Evolutionary conservation across 129 eudicot species (phyloP), one percentile per base, ranked within the genome.

Genomic region (Cynara cardunculus): DNA sequence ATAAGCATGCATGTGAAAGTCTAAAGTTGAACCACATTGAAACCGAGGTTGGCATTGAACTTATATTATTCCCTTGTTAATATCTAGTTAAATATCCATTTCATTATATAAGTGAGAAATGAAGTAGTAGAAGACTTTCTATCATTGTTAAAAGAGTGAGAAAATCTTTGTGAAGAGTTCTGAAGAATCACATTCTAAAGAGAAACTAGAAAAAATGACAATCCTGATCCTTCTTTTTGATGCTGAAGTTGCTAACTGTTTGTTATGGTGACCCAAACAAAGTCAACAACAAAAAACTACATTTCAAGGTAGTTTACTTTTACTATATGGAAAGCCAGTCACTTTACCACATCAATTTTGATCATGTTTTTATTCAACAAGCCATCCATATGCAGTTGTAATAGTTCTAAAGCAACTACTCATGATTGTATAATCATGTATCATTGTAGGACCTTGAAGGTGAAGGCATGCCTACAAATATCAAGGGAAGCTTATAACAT

Each of bases 181-280:
- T n/a, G 86, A 78, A 44, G 82, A 82, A 67, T 59, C 71, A 27
- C 76, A 80, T 66, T 25, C 41, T 26, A 83, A 84, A 22, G 83
- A 84, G 26, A 30, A 78, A n/a, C n/a, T n/a, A 1, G 90, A 81
- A 32, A n/a, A n/a, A n/a, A n/a, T n/a, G 88, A 82, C 7, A 81
- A 32, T 1, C 68, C 69, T 9, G 46, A 75, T 18, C 78, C 73
- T 18, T 6, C 27, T n/a, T n/a, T n/a, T n/a, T 31, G n/a, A 74
- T 0, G 90, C 25, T 27, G 90, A 80, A 16, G 13, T 25, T 89
- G 19, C 26, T 80, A 26, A 82, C 84, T 72, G 59, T 89, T 73
- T 87, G 90, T 74, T 87, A 78, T 22, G 90, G 93, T 14, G 89
- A 89, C 35, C 93, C 88, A 59, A 87, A 79, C 56, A 74, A 82